Conservation (phyloP, 2,329 filamentous ascomycete genomes). For the Ceratocystis cacaofunesta region DNA sequence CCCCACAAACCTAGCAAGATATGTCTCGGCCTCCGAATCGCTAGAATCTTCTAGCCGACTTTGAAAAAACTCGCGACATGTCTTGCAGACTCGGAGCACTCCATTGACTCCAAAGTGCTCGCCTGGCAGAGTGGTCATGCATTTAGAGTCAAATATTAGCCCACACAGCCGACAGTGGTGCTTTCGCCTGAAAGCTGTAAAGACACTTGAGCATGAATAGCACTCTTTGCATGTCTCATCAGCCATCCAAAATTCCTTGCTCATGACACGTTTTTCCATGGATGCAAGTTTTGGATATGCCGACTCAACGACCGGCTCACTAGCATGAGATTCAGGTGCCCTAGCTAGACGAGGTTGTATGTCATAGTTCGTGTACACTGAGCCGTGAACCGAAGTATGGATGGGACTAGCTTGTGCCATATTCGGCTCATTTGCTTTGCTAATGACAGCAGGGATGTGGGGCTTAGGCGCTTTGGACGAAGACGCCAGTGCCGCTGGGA, state of each 20-base stretch:
- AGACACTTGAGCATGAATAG: conserved; percentile 78
- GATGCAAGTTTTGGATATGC: conserved; percentile 50
- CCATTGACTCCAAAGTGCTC: conserved; percentile 75
- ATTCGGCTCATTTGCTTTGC: conserved; percentile 38
- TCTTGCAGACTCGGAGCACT: conserved; percentile 78
- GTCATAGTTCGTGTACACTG: conserved; percentile 39
- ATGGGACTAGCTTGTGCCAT: conserved; percentile 40
- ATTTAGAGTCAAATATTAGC: conserved; percentile 97
- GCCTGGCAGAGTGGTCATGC: conserved; percentile 80
- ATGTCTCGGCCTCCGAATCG: conserved; percentile 52
- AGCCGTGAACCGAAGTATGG: conserved; percentile 44
- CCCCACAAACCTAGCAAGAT: conserved; percentile 35
- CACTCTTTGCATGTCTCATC: conserved; percentile 97
- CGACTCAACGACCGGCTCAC: conserved; percentile 40
- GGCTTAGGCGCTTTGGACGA: conserved; percentile 28
- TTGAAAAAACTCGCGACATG: conserved; percentile 70
- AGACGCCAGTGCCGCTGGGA: conserved; percentile 19
- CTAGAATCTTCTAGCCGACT: conserved; percentile 81
- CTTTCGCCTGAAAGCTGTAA: conserved; percentile 87
- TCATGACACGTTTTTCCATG: conserved; percentile 74
- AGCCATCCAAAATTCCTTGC: conserved; percentile 97
- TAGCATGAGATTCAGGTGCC: conserved; percentile 39
- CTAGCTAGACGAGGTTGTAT: conserved; percentile 30
- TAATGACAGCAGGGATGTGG: conserved; percentile 37
- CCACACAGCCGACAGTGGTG: conserved; percentile 93